A percentile compares a stretch with the other conserved stretches of the same genome.
phyloP scores from a whole-genome alignment of 2,329 filamentous ascomycete genomes.

The Dissoconium aciculare region DNA sequence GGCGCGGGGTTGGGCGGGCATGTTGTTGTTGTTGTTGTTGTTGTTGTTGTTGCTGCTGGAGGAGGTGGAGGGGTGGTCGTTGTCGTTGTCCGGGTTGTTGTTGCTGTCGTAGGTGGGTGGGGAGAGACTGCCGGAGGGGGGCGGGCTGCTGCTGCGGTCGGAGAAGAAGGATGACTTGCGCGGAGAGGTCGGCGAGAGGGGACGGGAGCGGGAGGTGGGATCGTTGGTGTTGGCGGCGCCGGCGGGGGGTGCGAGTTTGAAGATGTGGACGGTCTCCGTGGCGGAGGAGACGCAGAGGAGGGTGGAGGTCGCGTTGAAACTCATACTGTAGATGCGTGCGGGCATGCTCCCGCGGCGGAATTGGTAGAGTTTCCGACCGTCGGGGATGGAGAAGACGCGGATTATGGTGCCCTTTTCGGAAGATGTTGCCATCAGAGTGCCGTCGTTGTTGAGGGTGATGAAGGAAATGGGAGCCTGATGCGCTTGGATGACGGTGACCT shows the following conservation, averaged over 20 bases:
- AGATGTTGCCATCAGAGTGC: slow-evolving; percentile 79
- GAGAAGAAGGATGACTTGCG: slow-evolving; percentile 10
- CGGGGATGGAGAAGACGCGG: slow-evolving; percentile 81
- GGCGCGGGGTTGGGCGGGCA: slow-evolving; percentile 33
- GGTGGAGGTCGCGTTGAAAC: slow-evolving; percentile 88
- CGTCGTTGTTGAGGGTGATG: slow-evolving; percentile 83
- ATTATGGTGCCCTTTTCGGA: slow-evolving; percentile 98
- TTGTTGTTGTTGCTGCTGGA: too few relatives aligned
- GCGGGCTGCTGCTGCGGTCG: slow-evolving; percentile 29
- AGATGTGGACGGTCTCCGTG: slow-evolving; percentile 92
- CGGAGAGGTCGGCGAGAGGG: slow-evolving; percentile 17
- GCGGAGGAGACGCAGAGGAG: slow-evolving; percentile 90
- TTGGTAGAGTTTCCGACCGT: slow-evolving; percentile 85
- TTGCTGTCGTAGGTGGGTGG: slow-evolving; percentile 13
- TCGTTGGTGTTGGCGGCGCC: slow-evolving; percentile 20
- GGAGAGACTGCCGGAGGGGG: slow-evolving; percentile 13
- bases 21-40: too few relatives aligned
- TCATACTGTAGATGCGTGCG: slow-evolving; percentile 95
- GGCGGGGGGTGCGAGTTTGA: slow-evolving; percentile 54
- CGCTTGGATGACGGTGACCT: slow-evolving; percentile 88
- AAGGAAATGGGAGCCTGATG: slow-evolving; percentile 83
- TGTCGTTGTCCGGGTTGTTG: slow-evolving; percentile 29
- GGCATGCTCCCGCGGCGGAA: slow-evolving; percentile 93
- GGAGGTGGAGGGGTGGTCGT: slow-evolving; percentile 11
- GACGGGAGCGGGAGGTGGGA: slow-evolving; percentile 9